phyloP scores from a whole-genome alignment of 495 filamentous ascomycete genomes.

The Talaromyces wortmannii region DNA sequence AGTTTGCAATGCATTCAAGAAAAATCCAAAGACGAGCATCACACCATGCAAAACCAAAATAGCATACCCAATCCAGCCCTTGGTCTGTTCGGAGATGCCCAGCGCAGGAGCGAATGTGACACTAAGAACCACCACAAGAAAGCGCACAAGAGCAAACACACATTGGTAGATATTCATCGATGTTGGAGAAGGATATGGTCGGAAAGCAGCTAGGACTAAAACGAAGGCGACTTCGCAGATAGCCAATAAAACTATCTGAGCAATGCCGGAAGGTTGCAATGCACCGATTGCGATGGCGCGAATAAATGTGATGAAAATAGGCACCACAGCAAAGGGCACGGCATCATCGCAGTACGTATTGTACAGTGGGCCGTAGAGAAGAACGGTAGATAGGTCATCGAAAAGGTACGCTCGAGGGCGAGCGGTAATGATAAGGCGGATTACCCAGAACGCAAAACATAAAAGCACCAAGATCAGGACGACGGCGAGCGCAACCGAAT shows the following conservation, averaged over 20 bases:
- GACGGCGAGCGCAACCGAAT: conserved; percentile 64
- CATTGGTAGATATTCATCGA: conserved; percentile 98
- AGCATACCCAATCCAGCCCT: conserved; percentile 91
- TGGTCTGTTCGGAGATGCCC: conserved; percentile 64
- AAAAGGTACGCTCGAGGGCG: conserved; percentile 81
- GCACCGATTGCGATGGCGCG: conserved; percentile 90
- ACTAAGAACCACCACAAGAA: conserved; percentile 74
- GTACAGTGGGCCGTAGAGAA: conserved; percentile 92
- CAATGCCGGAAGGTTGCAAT: conserved; percentile 85
- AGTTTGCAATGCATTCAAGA: conserved; percentile 85
- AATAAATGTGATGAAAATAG: conserved; percentile 72
- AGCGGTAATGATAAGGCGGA: conserved; percentile 70
- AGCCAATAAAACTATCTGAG: conserved; percentile 83
- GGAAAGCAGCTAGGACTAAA: conserved; percentile 81
- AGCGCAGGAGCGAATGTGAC: conserved; percentile 82
- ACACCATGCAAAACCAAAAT: conserved; percentile 82
- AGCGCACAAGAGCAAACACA: conserved; percentile 70
- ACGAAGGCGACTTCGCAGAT: conserved; percentile 91
- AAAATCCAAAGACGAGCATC: conserved; percentile 88
- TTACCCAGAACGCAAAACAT: conserved; percentile 68
- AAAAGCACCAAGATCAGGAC: conserved; percentile 65
- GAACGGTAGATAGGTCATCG: conserved; percentile 83
- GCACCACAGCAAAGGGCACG: conserved; percentile 78
- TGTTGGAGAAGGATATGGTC: conserved; percentile 82
- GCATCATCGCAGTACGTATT: conserved; percentile 93